Base-by-base conservation (phyloP, 306 rosid species). In the Nissolia schottii region DNA sequence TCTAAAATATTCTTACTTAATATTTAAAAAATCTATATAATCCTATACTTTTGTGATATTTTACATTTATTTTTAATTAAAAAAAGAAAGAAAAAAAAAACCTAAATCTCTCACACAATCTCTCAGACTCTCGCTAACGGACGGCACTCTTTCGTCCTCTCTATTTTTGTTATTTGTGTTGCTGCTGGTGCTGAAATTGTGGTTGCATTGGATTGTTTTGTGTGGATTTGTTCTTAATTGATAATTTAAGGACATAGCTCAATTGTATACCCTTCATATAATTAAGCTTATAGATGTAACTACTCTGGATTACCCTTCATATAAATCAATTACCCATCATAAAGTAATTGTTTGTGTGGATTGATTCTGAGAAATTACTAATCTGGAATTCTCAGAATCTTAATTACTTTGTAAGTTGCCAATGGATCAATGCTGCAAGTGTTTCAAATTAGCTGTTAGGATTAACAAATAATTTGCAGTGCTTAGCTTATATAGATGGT, bases 391-490 rank as follows among this genome's bases (percentile, higher is more conserved):
- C 11, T 55, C 34, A 37, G 14, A 55, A 55, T 56, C 68, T 29
- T 6, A 11, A 11, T 19, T 55, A 6, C 24, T 31, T 43, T 14
- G 37, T 58, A 12, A 12, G 49, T 50, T 51, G 43, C 8, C 7
- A 13, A 3, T 41, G 34, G 41, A 74, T 61, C 71, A 34, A 45
- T 69, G 73, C 55, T 69, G 68, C 57, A 14, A 29, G 24, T 22
- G 64, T 45, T 63, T 62, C 53, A 61, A 41, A 32, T 75, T 62
- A 43, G 73, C 18, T 24, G 7, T 20, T 23, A 6, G 48, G 75
- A 12, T 48, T 48, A 34, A 16, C 49, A 8, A 46, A 67, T 14
- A 24, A 18, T n/a, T 56, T 48, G 3, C 20, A 28, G 20, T 40
- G 67, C n/a, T 43, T 67, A 49, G 38, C 13, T 11, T n/a, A n/a